Percentiles rank a stretch among this genome's conserved stretches.
These are phyloP conservation scores for Collybiopsis confluens DNA, from an alignment of 768 basidiomycete genomes.

Conservation along the genomic window DNA sequence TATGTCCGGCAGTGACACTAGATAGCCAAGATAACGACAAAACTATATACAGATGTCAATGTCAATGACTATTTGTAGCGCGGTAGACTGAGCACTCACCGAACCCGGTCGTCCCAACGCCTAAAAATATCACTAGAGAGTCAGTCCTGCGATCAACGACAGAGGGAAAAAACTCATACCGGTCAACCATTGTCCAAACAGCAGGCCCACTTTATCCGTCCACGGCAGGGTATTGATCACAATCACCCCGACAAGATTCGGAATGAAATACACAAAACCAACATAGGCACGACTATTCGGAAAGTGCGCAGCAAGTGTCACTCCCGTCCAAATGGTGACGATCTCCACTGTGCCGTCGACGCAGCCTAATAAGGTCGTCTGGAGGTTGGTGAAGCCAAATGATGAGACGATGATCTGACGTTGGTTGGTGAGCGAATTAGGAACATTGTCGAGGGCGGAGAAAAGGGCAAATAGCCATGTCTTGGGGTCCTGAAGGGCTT, in stretches of 20 bases:
- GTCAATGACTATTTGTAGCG: background rate
- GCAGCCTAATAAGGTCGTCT: slow-evolving; percentile 68
- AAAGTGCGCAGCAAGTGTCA: slow-evolving; percentile 50
- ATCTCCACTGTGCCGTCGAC: slow-evolving; percentile 64
- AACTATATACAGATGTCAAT: slow-evolving; percentile 16
- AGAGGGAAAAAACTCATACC: slow-evolving; percentile 32
- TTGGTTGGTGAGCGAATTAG: slow-evolving; percentile 46
- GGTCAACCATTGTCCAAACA: slow-evolving; percentile 53
- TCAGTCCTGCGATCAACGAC: no score
- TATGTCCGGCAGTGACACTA: slow-evolving; percentile 65
- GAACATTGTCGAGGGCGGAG: slow-evolving; percentile 56
- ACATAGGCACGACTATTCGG: slow-evolving; percentile 63
- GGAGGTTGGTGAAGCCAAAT: slow-evolving; percentile 59
- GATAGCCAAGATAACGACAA: slow-evolving; percentile 63
- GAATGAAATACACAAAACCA: slow-evolving; percentile 53
- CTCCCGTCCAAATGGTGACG: slow-evolving; percentile 64
- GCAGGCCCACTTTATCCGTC: slow-evolving; percentile 58
- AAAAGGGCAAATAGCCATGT: slow-evolving; percentile 77
- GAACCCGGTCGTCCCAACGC: slow-evolving; percentile 54
- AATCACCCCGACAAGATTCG: slow-evolving; percentile 59
- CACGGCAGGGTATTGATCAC: slow-evolving; percentile 64
- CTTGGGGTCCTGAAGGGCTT: slow-evolving; percentile 65
- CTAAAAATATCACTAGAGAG: slow-evolving; percentile 21
- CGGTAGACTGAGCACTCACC: slow-evolving; percentile 11
- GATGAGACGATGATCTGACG: slow-evolving; percentile 49